phyloP scores from a whole-genome alignment of 1,139 yeast genomes.

The Pichia sp. region DNA sequence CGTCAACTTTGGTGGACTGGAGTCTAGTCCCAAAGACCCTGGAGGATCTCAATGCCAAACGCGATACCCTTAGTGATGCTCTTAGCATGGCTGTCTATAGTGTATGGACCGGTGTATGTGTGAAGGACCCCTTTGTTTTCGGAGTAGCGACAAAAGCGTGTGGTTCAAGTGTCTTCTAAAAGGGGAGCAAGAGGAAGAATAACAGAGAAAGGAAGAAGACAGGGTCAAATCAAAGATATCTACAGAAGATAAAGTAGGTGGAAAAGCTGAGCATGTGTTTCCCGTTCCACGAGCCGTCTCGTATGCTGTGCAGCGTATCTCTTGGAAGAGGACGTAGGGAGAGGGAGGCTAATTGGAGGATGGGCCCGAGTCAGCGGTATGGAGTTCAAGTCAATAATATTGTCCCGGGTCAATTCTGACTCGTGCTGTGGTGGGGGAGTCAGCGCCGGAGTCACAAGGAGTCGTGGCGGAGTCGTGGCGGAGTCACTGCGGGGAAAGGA shows the following conservation, averaged over 20 bases:
- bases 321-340: neutral
- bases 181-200: neutral
- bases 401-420: too few species aligned
- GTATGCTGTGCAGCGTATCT: too few species aligned
- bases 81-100: conserved; percentile 8
- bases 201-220: neutral
- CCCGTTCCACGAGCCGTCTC: too few species aligned
- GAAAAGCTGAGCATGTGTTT: neutral
- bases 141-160: neutral
- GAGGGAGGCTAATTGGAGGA: neutral
- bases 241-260: neutral
- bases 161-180: neutral
- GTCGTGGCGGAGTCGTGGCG: neutral
- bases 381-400: neutral
- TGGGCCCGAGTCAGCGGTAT: neutral
- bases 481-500: neutral
- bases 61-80: conserved; percentile 6
- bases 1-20: conserved; percentile 38
- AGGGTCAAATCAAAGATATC: neutral
- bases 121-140: neutral
- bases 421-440: too few species aligned
- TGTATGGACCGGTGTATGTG: neutral
- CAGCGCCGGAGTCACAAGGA: neutral
- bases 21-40: conserved; percentile 3
- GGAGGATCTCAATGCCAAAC: conserved; percentile 3